A percentile compares a stretch with the other conserved stretches of the same genome.
phyloP scores from a whole-genome alignment of 2,329 filamentous ascomycete species.

The Fusarium redolens region DNA sequence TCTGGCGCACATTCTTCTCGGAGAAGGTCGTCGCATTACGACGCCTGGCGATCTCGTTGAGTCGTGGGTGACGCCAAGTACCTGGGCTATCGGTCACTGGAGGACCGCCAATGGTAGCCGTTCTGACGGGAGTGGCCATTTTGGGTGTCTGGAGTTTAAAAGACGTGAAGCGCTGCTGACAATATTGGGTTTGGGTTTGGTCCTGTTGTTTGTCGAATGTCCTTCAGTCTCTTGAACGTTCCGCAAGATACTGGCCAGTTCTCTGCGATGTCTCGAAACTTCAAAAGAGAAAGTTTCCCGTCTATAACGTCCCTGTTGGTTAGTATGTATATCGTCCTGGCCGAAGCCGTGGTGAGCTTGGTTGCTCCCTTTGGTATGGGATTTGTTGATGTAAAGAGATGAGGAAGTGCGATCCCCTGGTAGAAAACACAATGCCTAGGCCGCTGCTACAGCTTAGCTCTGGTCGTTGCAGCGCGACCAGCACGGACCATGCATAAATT shows the following conservation, averaged over 20 bases:
- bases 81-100: slow-evolving; percentile 70
- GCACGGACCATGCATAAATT: slow-evolving; percentile 19
- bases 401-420: slow-evolving; percentile 31
- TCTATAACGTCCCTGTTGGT: slow-evolving; percentile 36
- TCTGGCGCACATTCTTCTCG: slow-evolving; percentile 77
- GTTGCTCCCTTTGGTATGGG: slow-evolving; percentile 44
- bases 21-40: slow-evolving; percentile 83
- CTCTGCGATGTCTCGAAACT: neutral
- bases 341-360: slow-evolving; percentile 48
- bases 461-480: slow-evolving; percentile 40
- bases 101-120: slow-evolving; percentile 57
- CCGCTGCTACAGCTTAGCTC: slow-evolving; percentile 27
- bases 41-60: slow-evolving; percentile 86
- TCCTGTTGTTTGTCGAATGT: slow-evolving; percentile 7
- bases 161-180: neutral
- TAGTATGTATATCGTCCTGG: slow-evolving; percentile 47
- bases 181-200: neutral
- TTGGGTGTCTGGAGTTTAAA: neutral
- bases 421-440: slow-evolving; percentile 40
- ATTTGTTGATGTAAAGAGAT: slow-evolving; percentile 49
- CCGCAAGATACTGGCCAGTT: slow-evolving; percentile 1
- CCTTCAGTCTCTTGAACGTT: slow-evolving; percentile 4
- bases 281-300: neutral
- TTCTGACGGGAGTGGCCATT: slow-evolving; percentile 49
- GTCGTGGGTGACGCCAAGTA: slow-evolving; percentile 89